These are phyloP conservation scores for Chytridium lagenaria DNA, from an alignment of 371 early-diverging fungal genomes.

Conservation along the genomic window DNA sequence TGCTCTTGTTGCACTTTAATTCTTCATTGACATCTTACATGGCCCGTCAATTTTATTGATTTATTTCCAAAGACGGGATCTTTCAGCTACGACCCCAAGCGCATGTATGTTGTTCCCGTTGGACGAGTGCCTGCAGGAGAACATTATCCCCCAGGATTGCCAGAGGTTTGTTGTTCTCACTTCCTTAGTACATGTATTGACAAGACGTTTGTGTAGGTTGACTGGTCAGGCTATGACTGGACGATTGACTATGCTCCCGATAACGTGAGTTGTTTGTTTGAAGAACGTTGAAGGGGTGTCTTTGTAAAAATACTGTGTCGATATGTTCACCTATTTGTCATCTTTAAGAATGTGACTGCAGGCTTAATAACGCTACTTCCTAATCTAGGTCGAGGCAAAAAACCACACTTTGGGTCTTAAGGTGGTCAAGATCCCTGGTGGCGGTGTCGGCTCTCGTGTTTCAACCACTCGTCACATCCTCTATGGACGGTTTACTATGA, in stretches of 20 bases:
- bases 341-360: too few relatives aligned
- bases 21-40: too few relatives aligned
- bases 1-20: too few relatives aligned
- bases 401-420: background rate
- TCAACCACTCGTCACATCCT: conserved; percentile 42
- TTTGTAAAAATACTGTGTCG: too few relatives aligned
- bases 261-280: conserved; percentile 13
- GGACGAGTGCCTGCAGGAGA: conserved; percentile 8
- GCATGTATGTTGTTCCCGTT: conserved; percentile 15
- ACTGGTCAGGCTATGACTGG: conserved; percentile 23
- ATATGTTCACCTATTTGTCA: too few relatives aligned
- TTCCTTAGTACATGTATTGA: too few relatives aligned
- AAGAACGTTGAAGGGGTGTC: too few relatives aligned
- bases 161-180: too few relatives aligned
- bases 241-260: conserved; percentile 22
- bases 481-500: conserved; percentile 58
- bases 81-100: conserved; percentile 14
- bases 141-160: conserved; percentile 20
- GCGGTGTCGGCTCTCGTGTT: conserved; percentile 16
- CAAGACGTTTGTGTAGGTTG: too few relatives aligned
- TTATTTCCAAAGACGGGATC: too few relatives aligned
- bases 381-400: background rate
- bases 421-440: background rate
- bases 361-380: too few relatives aligned
- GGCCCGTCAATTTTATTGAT: too few relatives aligned